A percentile compares a stretch with the other conserved stretches of the same genome.
These are phyloP conservation scores for Aspergillus cavernicola DNA, from an alignment of 495 filamentous ascomycete species.

Conservation along the genomic window DNA sequence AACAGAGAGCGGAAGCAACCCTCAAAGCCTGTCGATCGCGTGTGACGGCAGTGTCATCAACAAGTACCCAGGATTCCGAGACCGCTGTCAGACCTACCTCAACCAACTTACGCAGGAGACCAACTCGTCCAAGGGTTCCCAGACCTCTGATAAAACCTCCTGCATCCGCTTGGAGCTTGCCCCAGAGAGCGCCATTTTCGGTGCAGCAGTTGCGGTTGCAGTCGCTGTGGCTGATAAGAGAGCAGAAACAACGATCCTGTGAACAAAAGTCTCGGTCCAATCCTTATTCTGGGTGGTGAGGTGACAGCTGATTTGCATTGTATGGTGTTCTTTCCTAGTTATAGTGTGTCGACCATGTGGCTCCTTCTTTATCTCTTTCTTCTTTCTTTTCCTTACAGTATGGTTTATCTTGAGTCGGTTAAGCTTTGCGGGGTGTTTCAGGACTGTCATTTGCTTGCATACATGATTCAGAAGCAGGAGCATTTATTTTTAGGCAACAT, in stretches of 20 bases:
- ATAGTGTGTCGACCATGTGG: neutral
- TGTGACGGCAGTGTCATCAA: slow-evolving; percentile 60
- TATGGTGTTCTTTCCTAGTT: slow-evolving; percentile 12
- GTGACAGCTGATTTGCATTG: slow-evolving; percentile 13
- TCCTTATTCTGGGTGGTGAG: no score
- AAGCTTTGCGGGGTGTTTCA: neutral
- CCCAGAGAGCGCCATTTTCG: slow-evolving; percentile 51
- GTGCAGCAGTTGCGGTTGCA: slow-evolving; percentile 55
- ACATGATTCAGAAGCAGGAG: slow-evolving; percentile 13
- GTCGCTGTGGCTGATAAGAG: slow-evolving; percentile 38
- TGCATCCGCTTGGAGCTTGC: slow-evolving; percentile 46
- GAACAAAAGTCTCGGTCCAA: neutral
- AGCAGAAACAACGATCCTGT: slow-evolving; percentile 2
- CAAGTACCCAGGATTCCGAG: slow-evolving; percentile 54
- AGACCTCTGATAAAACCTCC: slow-evolving; percentile 18
- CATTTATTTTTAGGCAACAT: slow-evolving; percentile 15
- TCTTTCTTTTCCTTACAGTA: neutral
- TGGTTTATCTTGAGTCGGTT: neutral
- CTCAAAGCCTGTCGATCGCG: slow-evolving; percentile 43
- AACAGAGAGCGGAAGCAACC: slow-evolving; percentile 32
- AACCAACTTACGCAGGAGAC: slow-evolving; percentile 39
- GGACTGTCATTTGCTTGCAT: slow-evolving; percentile 14
- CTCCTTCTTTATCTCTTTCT: neutral
- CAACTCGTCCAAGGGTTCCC: slow-evolving; percentile 8
- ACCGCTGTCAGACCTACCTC: slow-evolving; percentile 47